These are phyloP conservation scores for Neonectria hederae DNA, from an alignment of 2,329 filamentous ascomycete species.

Conservation along the genomic window DNA sequence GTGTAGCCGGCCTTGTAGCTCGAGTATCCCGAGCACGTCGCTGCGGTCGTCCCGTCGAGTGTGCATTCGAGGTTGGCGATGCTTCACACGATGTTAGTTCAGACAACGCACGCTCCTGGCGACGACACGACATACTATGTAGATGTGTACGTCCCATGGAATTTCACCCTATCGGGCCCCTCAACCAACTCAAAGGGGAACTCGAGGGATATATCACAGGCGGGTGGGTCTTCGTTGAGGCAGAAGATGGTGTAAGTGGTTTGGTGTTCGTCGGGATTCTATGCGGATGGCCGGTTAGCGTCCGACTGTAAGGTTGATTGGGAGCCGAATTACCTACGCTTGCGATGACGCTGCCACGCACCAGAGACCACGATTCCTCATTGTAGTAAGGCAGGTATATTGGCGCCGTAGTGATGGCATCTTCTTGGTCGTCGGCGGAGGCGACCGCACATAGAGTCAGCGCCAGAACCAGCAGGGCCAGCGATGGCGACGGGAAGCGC, in stretches of 20 bases:
- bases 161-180: constrained; percentile 55
- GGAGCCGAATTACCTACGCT: constrained; percentile 46
- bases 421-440: constrained; percentile 30
- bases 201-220: constrained; percentile 56
- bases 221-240: constrained; percentile 50
- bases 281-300: constrained; percentile 3
- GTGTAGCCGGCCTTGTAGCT: constrained; percentile 53
- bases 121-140: constrained; percentile 50
- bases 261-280: constrained; percentile 49
- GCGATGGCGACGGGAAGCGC: constrained; percentile 26
- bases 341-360: constrained; percentile 57
- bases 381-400: constrained; percentile 57
- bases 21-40: constrained; percentile 60
- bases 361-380: constrained; percentile 53
- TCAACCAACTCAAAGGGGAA: constrained; percentile 59
- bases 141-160: constrained; percentile 54
- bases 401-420: constrained; percentile 53
- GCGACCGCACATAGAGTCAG: constrained; percentile 39
- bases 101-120: background rate
- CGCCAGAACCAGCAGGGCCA: constrained; percentile 40
- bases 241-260: constrained; percentile 63
- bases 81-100: constrained; percentile 41
- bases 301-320: background rate
- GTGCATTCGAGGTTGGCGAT: constrained; percentile 56
- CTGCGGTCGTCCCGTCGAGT: constrained; percentile 53